Conservation (phyloP, 2,329 filamentous ascomycete species). For the Fusarium hainanense region DNA sequence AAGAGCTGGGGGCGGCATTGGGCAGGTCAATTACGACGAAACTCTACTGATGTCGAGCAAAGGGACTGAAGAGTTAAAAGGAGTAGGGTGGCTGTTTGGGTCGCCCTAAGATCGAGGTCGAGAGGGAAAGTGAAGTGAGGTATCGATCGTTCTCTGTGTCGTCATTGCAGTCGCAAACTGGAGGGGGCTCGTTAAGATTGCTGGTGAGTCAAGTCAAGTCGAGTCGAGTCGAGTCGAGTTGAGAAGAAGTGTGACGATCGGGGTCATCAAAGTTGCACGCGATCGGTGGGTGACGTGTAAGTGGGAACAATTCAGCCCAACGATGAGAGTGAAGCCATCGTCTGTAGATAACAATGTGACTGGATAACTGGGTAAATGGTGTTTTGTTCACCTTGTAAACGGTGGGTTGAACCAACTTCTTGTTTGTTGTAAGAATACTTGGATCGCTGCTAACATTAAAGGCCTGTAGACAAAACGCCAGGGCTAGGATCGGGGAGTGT, state of each 20-base stretch:
- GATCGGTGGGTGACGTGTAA: slow-evolving; percentile 22
- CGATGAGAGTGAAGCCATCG: slow-evolving; percentile 24
- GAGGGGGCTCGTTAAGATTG: slow-evolving; percentile 1
- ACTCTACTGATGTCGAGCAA: not conserved
- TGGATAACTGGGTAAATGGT: not conserved
- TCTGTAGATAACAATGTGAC: slow-evolving; percentile 2
- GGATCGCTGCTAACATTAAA: slow-evolving; percentile 5
- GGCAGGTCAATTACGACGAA: slow-evolving; percentile 8
- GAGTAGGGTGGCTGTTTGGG: not conserved
- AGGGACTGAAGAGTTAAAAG: not conserved
- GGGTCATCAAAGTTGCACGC: slow-evolving; percentile 21
- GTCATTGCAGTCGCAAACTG: slow-evolving; percentile 37
- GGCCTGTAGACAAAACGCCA: not conserved
- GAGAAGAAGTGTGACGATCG: slow-evolving; percentile 2
- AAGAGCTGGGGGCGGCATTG: slow-evolving; percentile 44
- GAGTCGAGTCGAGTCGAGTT: not conserved
- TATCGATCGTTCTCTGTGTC: slow-evolving; percentile 21
- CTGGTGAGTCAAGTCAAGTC: not conserved
- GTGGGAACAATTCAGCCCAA: slow-evolving; percentile 12
- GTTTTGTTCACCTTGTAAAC: slow-evolving; percentile 10
- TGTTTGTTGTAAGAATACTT: not conserved
- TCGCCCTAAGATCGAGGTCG: slow-evolving; percentile 20
- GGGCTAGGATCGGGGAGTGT: slow-evolving; percentile 32
- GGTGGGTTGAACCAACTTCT: slow-evolving; percentile 2
- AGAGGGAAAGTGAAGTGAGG: slow-evolving; percentile 14